phyloP scores from a whole-genome alignment of 2,329 filamentous ascomycete genomes.

The Colletotrichum sp. region DNA sequence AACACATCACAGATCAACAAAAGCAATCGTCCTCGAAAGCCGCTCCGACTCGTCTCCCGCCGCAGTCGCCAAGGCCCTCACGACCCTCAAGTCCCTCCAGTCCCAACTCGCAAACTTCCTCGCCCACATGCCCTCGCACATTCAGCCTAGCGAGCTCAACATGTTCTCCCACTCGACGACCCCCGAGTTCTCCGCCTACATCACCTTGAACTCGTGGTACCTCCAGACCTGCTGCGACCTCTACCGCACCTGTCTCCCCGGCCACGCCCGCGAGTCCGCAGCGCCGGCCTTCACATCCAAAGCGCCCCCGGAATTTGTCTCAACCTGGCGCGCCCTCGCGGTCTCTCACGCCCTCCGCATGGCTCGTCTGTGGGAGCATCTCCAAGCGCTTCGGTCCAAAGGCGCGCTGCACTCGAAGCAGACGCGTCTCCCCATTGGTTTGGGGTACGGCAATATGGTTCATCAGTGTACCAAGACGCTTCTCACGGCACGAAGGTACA shows the following conservation, averaged over 20 bases:
- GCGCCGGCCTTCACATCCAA: neutral
- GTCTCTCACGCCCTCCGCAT: neutral
- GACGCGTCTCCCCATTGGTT: neutral
- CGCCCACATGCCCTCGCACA: neutral
- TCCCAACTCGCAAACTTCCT: neutral
- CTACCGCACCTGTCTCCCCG: neutral
- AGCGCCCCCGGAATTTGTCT: neutral
- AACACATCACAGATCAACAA: neutral
- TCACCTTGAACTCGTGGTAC: conserved; percentile 11
- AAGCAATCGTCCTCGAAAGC: neutral
- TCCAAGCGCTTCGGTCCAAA: neutral
- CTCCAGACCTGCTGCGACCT: conserved; percentile 1
- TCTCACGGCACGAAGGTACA: neutral
- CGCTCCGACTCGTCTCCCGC: neutral
- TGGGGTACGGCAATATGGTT: conserved; percentile 2
- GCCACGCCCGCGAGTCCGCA: neutral
- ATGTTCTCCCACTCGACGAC: conserved; percentile 12
- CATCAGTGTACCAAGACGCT: conserved; percentile 6
- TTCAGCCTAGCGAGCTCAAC: neutral
- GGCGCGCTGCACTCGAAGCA: conserved; percentile 4
- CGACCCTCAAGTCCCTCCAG: neutral
- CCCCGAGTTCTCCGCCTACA: neutral
- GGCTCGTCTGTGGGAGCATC: conserved; percentile 2
- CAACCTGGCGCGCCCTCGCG: neutral
- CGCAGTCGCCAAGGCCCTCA: neutral